phyloP scores from a whole-genome alignment of 2,329 filamentous ascomycete species.

The Cercospora zeae-maydis region DNA sequence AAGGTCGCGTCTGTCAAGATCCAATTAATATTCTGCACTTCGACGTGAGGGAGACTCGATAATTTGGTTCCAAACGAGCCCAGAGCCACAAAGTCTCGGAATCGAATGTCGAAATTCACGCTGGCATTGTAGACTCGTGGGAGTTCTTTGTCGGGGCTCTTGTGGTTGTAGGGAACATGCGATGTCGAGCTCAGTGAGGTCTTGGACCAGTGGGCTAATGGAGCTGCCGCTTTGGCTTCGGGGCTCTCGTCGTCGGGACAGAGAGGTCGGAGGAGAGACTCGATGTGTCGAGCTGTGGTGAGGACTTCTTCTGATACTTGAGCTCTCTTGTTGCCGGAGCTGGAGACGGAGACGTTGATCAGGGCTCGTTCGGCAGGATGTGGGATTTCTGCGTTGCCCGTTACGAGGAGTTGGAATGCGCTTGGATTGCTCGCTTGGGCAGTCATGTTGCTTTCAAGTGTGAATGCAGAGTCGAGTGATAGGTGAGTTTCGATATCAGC shows the following conservation, averaged over 20 bases:
- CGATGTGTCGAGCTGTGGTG: conserved; percentile 24
- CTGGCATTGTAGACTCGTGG: conserved; percentile 17
- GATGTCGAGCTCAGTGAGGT: conserved; percentile 24
- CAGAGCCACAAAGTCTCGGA: conserved; percentile 26
- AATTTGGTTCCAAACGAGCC: conserved; percentile 22
- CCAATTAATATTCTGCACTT: conserved; percentile 22
- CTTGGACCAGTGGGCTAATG: conserved; percentile 28
- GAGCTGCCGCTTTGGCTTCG: conserved; percentile 18
- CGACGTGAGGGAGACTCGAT: conserved; percentile 20
- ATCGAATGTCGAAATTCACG: conserved; percentile 28
- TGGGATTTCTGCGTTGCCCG: conserved; percentile 22
- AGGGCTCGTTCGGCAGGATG: conserved; percentile 26
- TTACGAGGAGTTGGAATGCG: conserved; percentile 22
- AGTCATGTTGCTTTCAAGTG: background rate
- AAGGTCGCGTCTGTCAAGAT: conserved; percentile 22
- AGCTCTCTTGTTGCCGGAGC: conserved; percentile 22
- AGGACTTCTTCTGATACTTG: conserved; percentile 26
- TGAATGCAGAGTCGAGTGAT: background rate
- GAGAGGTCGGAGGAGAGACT: conserved; percentile 20
- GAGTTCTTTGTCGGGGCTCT: conserved; percentile 4
- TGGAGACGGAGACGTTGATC: conserved; percentile 25
- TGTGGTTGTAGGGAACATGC: conserved; percentile 16
- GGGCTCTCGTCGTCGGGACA: conserved; percentile 13
- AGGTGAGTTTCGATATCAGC: no score
- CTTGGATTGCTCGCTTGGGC: background rate